Evolutionary conservation across 1,139 yeast genomes (phyloP), one percentile per base, ranked within the genome.

Genomic region (Nakaseomyces delphensis): DNA sequence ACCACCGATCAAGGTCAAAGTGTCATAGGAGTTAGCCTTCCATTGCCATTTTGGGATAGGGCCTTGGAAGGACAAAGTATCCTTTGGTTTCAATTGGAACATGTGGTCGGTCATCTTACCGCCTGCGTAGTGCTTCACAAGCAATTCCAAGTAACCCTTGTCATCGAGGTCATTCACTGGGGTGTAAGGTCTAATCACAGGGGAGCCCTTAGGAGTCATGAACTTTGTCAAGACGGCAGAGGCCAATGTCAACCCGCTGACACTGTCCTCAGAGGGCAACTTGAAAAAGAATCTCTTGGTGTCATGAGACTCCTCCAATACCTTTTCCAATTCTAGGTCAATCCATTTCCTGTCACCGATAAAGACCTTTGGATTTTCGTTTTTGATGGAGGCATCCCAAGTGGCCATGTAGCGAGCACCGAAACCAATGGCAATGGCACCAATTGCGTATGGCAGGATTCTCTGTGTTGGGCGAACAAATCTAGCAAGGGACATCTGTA

Each of bases 101-200:
- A 87, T 67, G 66, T 86, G 94, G 57, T 71, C 70, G 42, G 94
- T 77, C 79, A 89, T 81, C 68, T 84, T 83, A 56, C 97, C 97
- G 39, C 65, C 67, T 41, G 79, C 83, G 69, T 93, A 93, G 51
- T 73, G 77, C 74, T 93, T 93, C 64, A 93, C 71, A 49, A 89
- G 76, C 54, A 93, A 76, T 49, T 85, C 87, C 58, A 93, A 71
- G 45, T 74, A 64, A 43, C 98, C 98, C 63, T 73, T 73, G 48
- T 73, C 71, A 43, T 77, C 78, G 43, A 74, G 70, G 57, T 83
- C 86, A 28, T 85, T 75, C 43, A 81, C 73, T 45, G 99, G 98
- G 30, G 99, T 93, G 73, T 93, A 93, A 38, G 99, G 98, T 70
- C 99, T 83, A 51, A 93, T 73, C 46, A 91, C 96, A 58, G 81